Conservation (phyloP, 73 alveolate species). For the Paraurostyla sp. region DNA sequence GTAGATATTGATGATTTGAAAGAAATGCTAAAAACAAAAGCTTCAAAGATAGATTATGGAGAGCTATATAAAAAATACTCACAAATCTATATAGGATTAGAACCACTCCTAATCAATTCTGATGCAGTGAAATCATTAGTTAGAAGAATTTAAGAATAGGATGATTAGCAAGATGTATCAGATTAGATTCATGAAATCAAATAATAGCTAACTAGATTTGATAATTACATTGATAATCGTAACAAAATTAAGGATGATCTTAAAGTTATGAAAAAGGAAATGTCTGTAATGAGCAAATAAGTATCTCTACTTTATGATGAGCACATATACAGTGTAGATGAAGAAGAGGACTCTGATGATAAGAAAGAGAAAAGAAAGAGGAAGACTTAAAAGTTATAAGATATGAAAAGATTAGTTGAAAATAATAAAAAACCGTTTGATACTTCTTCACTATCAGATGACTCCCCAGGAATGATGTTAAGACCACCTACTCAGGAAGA, state of each 20-base stretch:
- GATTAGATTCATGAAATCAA: not conserved
- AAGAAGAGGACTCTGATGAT: slow-evolving; percentile 29
- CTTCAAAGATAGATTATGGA: slow-evolving; percentile 36
- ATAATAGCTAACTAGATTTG: not conserved
- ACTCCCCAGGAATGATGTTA: not conserved
- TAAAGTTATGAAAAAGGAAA: slow-evolving; percentile 4
- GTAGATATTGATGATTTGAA: slow-evolving; percentile 1
- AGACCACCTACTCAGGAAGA: slow-evolving; percentile 30
- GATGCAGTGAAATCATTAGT: not conserved
- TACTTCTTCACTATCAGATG: not conserved
- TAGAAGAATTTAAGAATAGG: not conserved
- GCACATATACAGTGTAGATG: slow-evolving; percentile 28
- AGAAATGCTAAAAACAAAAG: not conserved
- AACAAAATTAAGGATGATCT: not conserved
- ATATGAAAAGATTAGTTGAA: not conserved
- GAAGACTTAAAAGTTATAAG: not conserved
- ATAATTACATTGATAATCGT: not conserved
- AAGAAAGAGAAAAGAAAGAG: not conserved
- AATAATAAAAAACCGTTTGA: not conserved
- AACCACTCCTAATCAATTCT: not conserved
- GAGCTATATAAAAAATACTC: slow-evolving; percentile 46
- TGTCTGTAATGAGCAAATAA: not conserved
- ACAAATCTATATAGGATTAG: slow-evolving; percentile 22
- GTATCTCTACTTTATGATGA: slow-evolving; percentile 19
- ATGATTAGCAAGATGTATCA: not conserved